A percentile compares a stretch with the other conserved stretches of the same genome.
Conservation (phyloP, 441 rosid species). For the Flueggea neowawraea region DNA sequence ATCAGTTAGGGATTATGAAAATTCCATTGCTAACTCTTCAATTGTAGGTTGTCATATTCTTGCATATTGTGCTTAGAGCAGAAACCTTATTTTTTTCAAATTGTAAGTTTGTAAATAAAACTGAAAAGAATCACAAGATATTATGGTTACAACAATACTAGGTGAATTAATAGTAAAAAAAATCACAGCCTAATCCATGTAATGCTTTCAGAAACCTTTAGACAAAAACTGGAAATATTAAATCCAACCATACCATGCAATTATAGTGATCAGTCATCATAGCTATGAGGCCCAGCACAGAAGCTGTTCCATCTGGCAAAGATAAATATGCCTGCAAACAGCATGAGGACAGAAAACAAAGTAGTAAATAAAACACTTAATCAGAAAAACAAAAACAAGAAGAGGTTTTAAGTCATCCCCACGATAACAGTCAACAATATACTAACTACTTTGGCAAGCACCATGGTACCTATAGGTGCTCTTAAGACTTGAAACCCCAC, state of each 20-base stretch:
- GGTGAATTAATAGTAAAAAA: no score
- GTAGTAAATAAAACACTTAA: background rate
- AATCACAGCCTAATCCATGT: no score
- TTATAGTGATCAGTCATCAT: constrained; percentile 98
- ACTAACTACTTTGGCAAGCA: no score
- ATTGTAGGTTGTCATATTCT: no score
- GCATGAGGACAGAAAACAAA: background rate
- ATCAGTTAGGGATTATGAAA: no score
- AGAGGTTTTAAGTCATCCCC: background rate
- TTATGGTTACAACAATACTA: no score
- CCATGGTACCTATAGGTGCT: no score
- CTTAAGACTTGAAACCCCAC: no score
- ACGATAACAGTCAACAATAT: no score
- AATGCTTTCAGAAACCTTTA: background rate
- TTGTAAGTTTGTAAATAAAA: background rate
- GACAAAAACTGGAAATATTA: constrained; percentile 1
- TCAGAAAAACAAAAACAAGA: background rate
- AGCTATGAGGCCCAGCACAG: constrained; percentile 92
- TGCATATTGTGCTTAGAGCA: no score
- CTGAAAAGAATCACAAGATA: background rate
- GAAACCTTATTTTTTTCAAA: no score
- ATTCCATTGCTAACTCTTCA: no score
- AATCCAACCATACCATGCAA: constrained; percentile 57
- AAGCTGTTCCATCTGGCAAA: constrained; percentile 91
- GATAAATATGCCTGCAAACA: constrained; percentile 87